Conservation (phyloP, 176 grass and related monocot genomes). For the Tillandsia leiboldiana region DNA sequence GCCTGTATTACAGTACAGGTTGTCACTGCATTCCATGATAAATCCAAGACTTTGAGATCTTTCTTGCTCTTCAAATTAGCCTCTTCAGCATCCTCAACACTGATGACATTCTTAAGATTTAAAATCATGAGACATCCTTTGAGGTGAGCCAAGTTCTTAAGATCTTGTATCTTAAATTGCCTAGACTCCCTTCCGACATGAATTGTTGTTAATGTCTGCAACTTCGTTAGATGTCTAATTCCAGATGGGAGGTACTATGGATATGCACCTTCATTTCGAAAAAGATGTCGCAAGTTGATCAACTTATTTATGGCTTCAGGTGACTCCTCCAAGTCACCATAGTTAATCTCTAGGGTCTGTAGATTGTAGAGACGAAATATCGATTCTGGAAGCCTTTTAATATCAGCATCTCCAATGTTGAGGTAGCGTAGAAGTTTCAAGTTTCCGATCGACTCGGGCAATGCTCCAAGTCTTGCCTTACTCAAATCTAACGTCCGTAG, state of each 20-base stretch:
- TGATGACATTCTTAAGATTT: conserved; percentile 18
- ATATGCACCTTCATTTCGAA: conserved; percentile 5
- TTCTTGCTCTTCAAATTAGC: conserved; percentile 27
- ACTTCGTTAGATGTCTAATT: conserved; percentile 20
- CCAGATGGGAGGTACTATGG: conserved; percentile 18
- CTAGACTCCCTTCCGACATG: conserved; percentile 6
- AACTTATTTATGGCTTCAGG: conserved; percentile 20
- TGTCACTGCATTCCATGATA: conserved; percentile 19
- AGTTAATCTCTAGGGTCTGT: conserved; percentile 29
- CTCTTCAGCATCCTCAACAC: conserved; percentile 1
- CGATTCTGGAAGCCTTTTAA: conserved; percentile 24
- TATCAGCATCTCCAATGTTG: conserved; percentile 15
- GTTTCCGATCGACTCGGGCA: conserved; percentile 22
- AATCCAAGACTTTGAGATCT: conserved; percentile 11
- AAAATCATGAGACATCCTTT: conserved; percentile 5
- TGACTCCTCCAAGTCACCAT: conserved; percentile 22
- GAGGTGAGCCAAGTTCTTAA: conserved; percentile 22
- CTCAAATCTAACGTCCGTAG: conserved; percentile 34
- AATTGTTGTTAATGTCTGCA: conserved; percentile 26
- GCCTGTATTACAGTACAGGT: neutral
- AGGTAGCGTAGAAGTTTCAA: conserved; percentile 24
- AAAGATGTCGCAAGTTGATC: conserved; percentile 27
- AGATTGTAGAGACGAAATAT: conserved; percentile 25
- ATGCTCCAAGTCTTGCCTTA: conserved; percentile 17
- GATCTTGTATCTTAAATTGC: neutral